Evolutionary conservation across 164 flowering plant genomes (phyloP), one percentile per base, ranked within the genome.

Genomic region (Liquidambar formosana): DNA sequence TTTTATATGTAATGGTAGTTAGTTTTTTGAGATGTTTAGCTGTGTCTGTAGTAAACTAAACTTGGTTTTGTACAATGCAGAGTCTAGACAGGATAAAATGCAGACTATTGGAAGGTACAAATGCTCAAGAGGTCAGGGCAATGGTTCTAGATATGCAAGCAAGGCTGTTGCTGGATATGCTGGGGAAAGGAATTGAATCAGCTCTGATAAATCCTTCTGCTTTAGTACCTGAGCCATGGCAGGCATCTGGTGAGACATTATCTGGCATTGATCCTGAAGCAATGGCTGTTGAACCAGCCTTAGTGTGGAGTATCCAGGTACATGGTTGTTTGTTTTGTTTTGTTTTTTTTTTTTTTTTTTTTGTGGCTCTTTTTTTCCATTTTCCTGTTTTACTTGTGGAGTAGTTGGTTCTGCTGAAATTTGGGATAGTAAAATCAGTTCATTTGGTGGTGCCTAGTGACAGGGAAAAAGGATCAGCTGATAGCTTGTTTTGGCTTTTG

Each of bases 81-180:
- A 86, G 91, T 77, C 80, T 96, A 22, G 99, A 96, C 80, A 85
- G 98, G 84, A 96, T 96, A 77, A 96, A 96, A 74, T 96, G 98
- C 75, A 79, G 99, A 79, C 83, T 96, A 13, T 78, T 96, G 73
- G 99, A 96, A 84, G 99, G 99, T 70, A 89, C 93, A 73, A 89
- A 82, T 85, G 97, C 96, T 68, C 99, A 96, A 76, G 99, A 96
- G 78, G 97, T 96, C 54, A 86, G 99, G 75, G 99, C 99, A 67
- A 85, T 93, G 88, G 99, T 96, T 78, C 79, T 96, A 58, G 99
- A 96, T 69, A 96, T 96, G 99, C 99, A 96, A 78, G 99, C 98
- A 6, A 84, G 99, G 83, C 76, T 96, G 79, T 73, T 96, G 76
- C 80, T 96, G 73, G 99, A 96, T 83, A 96, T 96, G 99, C 79